Evolutionary conservation across 2,329 filamentous ascomycete genomes (phyloP).

Genomic region (Ophiostoma novo-ulmi): DNA sequence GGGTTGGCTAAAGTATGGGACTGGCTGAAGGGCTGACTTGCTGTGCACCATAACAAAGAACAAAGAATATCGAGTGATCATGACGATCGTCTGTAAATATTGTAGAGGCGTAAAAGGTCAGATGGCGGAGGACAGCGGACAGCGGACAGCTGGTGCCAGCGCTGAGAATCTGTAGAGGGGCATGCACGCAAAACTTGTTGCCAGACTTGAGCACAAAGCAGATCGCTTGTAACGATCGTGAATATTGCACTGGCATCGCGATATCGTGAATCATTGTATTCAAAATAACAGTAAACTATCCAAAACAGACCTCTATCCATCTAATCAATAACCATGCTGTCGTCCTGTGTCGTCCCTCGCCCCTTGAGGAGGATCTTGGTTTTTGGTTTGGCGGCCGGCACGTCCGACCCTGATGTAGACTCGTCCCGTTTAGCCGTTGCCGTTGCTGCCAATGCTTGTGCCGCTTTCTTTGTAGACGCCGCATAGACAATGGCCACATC

Average conservation of each 20-base stretch:
- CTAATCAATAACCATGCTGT: constrained; percentile 23
- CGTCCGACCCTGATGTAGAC: background rate
- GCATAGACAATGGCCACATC: background rate
- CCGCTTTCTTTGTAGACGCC: background rate
- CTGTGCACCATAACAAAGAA: background rate
- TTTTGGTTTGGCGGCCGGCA: constrained; percentile 13
- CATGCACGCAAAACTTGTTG: background rate
- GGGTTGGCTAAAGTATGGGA: background rate
- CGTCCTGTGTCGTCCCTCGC: background rate
- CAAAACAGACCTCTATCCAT: too few relatives aligned
- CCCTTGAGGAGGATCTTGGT: constrained; percentile 21
- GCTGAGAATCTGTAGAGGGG: background rate
- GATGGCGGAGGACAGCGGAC: background rate
- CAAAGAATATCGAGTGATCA: background rate
- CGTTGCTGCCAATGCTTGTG: background rate
- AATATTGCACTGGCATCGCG: background rate
- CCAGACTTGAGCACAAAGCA: background rate
- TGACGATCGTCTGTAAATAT: background rate
- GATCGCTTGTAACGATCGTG: background rate
- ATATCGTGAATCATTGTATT: background rate
- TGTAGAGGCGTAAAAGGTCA: background rate
- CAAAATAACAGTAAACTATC: background rate
- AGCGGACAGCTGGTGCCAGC: background rate
- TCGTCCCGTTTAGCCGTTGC: background rate
- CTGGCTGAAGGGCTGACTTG: background rate